Evolutionary conservation across 768 basidiomycete species (phyloP), one percentile per base, ranked within the genome.

Genomic region (Pisolithus sp.): DNA sequence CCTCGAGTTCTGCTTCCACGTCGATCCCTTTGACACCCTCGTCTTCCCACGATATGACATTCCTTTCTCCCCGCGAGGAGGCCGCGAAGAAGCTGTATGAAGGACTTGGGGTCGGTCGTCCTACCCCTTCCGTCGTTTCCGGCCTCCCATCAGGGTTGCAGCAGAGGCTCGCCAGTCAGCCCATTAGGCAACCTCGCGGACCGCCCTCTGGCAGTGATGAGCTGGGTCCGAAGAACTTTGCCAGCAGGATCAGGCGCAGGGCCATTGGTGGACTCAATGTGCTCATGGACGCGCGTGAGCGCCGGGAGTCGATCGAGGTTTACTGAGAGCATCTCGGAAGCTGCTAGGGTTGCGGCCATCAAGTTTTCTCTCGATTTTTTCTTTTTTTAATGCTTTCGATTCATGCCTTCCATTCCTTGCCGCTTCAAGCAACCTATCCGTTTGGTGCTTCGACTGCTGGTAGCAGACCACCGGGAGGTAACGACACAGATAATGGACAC

Each of bases 181-280:
- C 87, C 54, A 76, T 83, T 49, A 83, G 91, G 68, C 91, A 93
- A 74, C 91, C 91, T 61, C 81, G 83, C 53, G 91, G 91, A 60
- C 91, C 91, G 51, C 91, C 91, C 41, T 86, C 86, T 21, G 85
- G 86, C 63, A 82, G 82, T 57, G 90, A 93, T 62, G 90, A 93
- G 64, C 80, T 93, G 46, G 85, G 86, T 18, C 85, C 87, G 41
- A 86, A 88, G 77, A 93, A 93, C 67, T 93, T 93, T 73, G 90
- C 90, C 7, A 83, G 83, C 36, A 81, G 90, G 60, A 86, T 89
- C 70, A 79, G 89, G 69, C 81, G 87, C 62, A 82, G 86, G 75
- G 89, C 90, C 18, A 86, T 91, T 53, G 87, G 85, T 31, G 87
- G 89, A 24, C 72, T 92, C 47, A 85, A 85, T 50, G 79, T 79